These are phyloP conservation scores for Hyaloscypha variabilis DNA, from an alignment of 495 filamentous ascomycete genomes.

Conservation along the genomic window DNA sequence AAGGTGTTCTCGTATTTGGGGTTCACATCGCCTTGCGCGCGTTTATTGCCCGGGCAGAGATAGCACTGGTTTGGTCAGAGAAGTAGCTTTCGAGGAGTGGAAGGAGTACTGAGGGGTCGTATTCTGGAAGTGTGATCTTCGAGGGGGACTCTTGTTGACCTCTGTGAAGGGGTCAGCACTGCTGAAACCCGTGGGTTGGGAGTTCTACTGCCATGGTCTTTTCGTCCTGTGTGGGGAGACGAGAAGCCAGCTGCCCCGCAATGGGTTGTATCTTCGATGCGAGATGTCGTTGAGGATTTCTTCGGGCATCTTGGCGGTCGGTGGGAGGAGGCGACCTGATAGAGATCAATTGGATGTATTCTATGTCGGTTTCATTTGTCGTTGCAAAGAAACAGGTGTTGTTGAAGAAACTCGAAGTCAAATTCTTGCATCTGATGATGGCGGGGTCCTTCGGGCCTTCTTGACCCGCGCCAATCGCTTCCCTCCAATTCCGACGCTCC, in stretches of 20 bases:
- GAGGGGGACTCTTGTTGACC: conserved; percentile 87
- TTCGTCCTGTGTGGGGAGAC: conserved; percentile 96
- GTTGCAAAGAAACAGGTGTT: neutral
- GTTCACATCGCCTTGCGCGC: conserved; percentile 88
- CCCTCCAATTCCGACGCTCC: neutral
- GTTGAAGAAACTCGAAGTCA: neutral
- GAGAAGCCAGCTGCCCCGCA: conserved; percentile 86
- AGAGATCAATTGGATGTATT: neutral
- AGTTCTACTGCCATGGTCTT: conserved; percentile 94
- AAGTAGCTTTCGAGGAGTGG: neutral
- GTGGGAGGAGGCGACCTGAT: neutral
- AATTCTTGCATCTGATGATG: neutral
- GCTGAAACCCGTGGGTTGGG: neutral
- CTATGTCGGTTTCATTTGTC: neutral
- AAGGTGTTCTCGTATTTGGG: conserved; percentile 87
- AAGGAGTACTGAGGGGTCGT: conserved; percentile 69
- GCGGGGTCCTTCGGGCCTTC: neutral
- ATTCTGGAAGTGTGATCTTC: conserved; percentile 72
- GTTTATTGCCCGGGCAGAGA: conserved; percentile 91
- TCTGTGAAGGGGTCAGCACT: conserved; percentile 45
- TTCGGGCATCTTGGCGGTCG: conserved; percentile 46
- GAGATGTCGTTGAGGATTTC: conserved; percentile 94
- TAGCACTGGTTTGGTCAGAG: conserved; percentile 64
- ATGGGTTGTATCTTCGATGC: conserved; percentile 89
- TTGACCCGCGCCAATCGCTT: neutral